phyloP scores from a whole-genome alignment of 495 filamentous ascomycete species.

The Penicillium robsamsonii region DNA sequence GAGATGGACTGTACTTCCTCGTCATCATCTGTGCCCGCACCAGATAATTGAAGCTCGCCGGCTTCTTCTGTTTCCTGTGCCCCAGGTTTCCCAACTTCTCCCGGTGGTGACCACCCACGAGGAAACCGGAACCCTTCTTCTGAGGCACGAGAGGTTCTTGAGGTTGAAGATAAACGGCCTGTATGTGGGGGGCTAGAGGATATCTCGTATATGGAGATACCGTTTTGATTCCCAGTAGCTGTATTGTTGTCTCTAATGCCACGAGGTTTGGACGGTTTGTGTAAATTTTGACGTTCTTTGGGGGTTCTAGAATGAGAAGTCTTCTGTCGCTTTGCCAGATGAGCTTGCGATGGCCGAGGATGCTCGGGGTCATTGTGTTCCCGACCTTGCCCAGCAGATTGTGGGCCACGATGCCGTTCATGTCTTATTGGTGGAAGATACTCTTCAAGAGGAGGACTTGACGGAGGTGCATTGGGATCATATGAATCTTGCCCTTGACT shows the following conservation, averaged over 20 bases:
- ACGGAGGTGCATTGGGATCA: conserved; percentile 27
- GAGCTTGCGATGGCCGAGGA: conserved; percentile 1
- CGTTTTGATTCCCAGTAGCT: conserved; percentile 10
- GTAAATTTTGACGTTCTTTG: conserved; percentile 9
- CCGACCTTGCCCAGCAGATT: conserved; percentile 1
- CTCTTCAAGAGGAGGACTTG: conserved; percentile 35
- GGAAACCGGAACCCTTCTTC: conserved; percentile 41
- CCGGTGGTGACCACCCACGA: conserved; percentile 35
- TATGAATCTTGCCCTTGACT: conserved; percentile 47
- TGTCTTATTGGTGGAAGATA: conserved; percentile 17
- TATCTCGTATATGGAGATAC: conserved; percentile 28
- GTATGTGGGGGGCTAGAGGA: conserved; percentile 44
- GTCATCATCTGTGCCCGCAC: conserved; percentile 21
- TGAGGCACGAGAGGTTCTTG: conserved; percentile 17
- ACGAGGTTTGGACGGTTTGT: conserved; percentile 15
- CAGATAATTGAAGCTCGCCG: conserved; percentile 9
- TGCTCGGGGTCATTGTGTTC: neutral
- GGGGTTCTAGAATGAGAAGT: conserved; percentile 24
- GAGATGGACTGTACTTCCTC: conserved; percentile 23
- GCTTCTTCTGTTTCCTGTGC: conserved; percentile 11
- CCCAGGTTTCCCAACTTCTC: conserved; percentile 23
- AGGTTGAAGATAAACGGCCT: conserved; percentile 29
- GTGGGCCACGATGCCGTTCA: conserved; percentile 9
- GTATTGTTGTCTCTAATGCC: conserved; percentile 31
- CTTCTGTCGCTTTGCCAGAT: conserved; percentile 34